Evolutionary conservation across 2,329 filamentous ascomycete species (phyloP).

Genomic region (Aspergillus sp.): DNA sequence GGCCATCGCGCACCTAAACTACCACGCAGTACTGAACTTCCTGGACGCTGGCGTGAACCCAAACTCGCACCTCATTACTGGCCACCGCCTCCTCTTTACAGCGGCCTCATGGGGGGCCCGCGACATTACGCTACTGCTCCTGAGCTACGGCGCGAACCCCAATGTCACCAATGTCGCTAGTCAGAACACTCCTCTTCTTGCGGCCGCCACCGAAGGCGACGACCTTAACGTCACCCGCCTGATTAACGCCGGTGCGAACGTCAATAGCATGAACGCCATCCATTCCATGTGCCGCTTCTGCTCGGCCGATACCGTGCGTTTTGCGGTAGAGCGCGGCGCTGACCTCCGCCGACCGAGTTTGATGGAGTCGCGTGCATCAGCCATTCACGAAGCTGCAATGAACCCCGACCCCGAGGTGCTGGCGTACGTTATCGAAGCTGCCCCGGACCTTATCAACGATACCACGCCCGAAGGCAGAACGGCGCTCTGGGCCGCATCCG

Average conservation of each 20-base stretch:
- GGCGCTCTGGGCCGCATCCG: slow-evolving; percentile 1
- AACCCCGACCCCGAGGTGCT: neutral
- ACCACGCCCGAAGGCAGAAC: neutral
- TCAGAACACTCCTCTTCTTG: neutral
- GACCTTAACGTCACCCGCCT: neutral
- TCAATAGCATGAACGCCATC: neutral
- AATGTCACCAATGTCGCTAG: neutral
- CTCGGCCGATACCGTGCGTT: neutral
- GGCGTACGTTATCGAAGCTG: neutral
- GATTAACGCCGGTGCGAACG: neutral
- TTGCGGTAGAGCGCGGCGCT: slow-evolving; percentile 2
- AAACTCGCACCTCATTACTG: slow-evolving; percentile 5
- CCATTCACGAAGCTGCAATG: neutral
- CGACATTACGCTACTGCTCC: slow-evolving; percentile 1
- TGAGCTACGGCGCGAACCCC: slow-evolving; percentile 4
- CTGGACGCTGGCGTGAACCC: slow-evolving; percentile 4
- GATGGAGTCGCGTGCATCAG: neutral
- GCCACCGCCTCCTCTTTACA: slow-evolving; percentile 2
- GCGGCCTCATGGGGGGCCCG: slow-evolving; percentile 2
- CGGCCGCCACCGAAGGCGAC: neutral
- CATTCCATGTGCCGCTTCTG: neutral
- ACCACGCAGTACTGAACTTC: neutral
- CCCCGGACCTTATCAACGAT: neutral
- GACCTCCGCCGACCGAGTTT: neutral
- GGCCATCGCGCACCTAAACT: neutral